Evolutionary conservation across 768 basidiomycete genomes (phyloP), one percentile per base, ranked within the genome.

Genomic region (Filobasidium wieringae): DNA sequence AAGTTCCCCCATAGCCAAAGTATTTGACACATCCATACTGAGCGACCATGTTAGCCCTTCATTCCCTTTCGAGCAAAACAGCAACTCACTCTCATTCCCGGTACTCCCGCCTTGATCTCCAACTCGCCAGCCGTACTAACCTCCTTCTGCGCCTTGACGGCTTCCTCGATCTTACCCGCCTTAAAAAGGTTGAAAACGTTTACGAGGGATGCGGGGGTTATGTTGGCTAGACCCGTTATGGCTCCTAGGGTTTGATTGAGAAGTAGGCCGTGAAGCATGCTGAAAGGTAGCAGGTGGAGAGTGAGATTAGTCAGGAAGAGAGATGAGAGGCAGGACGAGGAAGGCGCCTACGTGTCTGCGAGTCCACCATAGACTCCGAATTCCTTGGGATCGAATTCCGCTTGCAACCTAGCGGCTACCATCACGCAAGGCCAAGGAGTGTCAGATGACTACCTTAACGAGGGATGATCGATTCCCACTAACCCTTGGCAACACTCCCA

Each of bases 401-500:
- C 55, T 7, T 63, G 57, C 5, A 65, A 51, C 29, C 72, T 57
- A 3, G 72, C 72, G 51, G 71, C 36, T 37, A 37, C n/a, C 9
- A 37, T n/a, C 36, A 37, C 9, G 36, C 36, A 9, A 37, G 36
- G n/a, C n/a, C n/a, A n/a, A n/a, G n/a, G n/a, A n/a, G n/a, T n/a
- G n/a, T n/a, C n/a, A n/a, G n/a, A n/a, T n/a, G n/a, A n/a, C n/a
- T n/a, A n/a, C n/a, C n/a, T n/a, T n/a, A n/a, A n/a, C n/a, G n/a
- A n/a, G n/a, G n/a, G n/a, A n/a, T n/a, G n/a, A n/a, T n/a, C n/a
- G 36, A 9, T 37, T n/a, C 11, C 9, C 36, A n/a, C 36, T 37
- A n/a, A 37, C 45, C 69, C 43, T 70, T 69, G 4, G 70, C 72
- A 4, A 75, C 68, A 57, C 72, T 71, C 40, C 73, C 69, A 55